phyloP scores from a whole-genome alignment of 805 yeast species.

The Candida manassasensis region DNA sequence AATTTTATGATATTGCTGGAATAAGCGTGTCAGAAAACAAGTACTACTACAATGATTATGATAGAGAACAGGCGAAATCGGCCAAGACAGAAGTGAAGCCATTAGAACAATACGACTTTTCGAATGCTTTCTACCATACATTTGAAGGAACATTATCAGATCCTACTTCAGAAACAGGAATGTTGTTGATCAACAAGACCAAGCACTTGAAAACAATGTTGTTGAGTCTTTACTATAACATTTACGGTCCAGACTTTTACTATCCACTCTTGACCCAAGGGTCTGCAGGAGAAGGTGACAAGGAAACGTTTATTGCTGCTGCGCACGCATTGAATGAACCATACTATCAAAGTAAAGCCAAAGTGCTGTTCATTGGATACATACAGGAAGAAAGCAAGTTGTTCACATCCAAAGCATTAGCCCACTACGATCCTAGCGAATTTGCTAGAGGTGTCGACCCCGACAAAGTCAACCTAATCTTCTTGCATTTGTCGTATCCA shows the following conservation, averaged over 20 bases:
- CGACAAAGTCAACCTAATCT: slow-evolving; percentile 21
- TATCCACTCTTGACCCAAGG: slow-evolving; percentile 70
- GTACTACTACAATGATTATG: slow-evolving; percentile 26
- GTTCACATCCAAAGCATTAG: slow-evolving; percentile 35
- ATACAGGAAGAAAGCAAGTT: slow-evolving; percentile 15
- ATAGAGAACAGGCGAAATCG: slow-evolving; percentile 31
- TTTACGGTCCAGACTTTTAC: slow-evolving; percentile 60
- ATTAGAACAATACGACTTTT: slow-evolving; percentile 21
- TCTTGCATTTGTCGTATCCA: slow-evolving; percentile 62
- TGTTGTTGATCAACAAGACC: slow-evolving; percentile 56
- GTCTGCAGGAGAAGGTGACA: slow-evolving; percentile 75
- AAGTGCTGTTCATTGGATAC: slow-evolving; percentile 36
- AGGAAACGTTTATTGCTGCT: slow-evolving; percentile 71
- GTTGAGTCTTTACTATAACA: slow-evolving; percentile 59
- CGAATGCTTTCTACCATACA: slow-evolving; percentile 48
- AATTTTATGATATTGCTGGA: slow-evolving; percentile 50
- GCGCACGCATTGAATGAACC: slow-evolving; percentile 48
- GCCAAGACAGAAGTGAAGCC: slow-evolving; percentile 22
- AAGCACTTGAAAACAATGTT: slow-evolving; percentile 55
- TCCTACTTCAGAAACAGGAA: slow-evolving; percentile 68
- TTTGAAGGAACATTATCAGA: slow-evolving; percentile 62
- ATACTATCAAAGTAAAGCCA: slow-evolving; percentile 50
- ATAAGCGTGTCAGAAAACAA: slow-evolving; percentile 29
- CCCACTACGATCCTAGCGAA: slow-evolving; percentile 38
- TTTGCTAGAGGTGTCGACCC: slow-evolving; percentile 11